Base-by-base conservation (phyloP, 2,329 filamentous ascomycete genomes). In the Colletotrichum graminicola region DNA sequence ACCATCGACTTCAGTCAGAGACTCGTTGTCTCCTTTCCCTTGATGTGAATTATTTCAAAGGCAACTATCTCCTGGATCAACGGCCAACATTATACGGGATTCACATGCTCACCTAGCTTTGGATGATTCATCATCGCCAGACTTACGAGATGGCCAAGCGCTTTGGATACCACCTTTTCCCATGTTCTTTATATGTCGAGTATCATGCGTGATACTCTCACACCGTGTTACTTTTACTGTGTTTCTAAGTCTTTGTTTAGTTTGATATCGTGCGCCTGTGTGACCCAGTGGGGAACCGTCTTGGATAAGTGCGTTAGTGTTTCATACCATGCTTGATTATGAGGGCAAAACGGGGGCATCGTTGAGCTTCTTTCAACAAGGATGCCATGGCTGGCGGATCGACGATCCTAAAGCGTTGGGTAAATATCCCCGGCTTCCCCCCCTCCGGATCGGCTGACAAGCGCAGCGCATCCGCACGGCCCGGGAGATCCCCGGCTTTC, bases 391-490 rank as follows among this genome's bases (percentile, higher is more conserved):
- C 29, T n/a, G 23, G 5, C 41, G n/a, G 39, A 60, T 32, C 5
- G 1, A 16, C 18, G 41, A 12, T 11, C 26, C 8, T 10, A 5
- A 29, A 12, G 51, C 29, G 45, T 65, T 59, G 57, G 14, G 21
- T 8, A 54, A 21, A 7, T 21, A 1, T 2, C 41, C 41, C 12
- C n/a, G 4, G 8, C 21, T 34, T 4, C n/a, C 3, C 43, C 57
- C 16, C 8, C 43, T 52, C 16, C 34, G 16, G 29, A 18, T 52
- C 67, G 57, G 62, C 32, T 57, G 65, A 63, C 52, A 60, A 26
- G n/a, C 54, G 29, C 32, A 62, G 12, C 64, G 61, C 54, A 39
- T 5, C 36, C n/a, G 29, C 32, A 59, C 59, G 52, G n/a, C 56
- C 51, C 26, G 5, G 32, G 51, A 14, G n/a, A 21, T 18, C 21